Evolutionary conservation across 2,329 filamentous ascomycete species (phyloP).

Genomic region (Paecilomyces variotii): DNA sequence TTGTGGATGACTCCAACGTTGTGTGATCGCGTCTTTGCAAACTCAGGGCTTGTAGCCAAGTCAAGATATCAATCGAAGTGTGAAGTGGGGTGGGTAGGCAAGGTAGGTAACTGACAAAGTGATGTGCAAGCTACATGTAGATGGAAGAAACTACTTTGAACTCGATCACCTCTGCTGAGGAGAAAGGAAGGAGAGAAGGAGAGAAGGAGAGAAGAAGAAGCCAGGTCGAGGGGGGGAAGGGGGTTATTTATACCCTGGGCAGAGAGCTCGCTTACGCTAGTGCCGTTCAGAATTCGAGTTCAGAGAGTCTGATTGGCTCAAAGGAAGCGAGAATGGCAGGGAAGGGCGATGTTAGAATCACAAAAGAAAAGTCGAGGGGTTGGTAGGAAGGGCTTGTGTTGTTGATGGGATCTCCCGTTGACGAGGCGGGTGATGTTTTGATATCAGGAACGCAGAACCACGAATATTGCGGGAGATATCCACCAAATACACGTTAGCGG

Average conservation of each 20-base stretch:
- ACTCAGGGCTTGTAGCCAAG: neutral
- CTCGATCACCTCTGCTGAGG: neutral
- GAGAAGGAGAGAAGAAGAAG: neutral
- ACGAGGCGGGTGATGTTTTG: neutral
- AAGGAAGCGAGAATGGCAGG: neutral
- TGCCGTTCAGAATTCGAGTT: neutral
- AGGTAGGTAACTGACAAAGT: neutral
- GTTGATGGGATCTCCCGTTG: neutral
- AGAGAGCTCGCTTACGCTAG: neutral
- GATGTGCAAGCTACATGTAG: neutral
- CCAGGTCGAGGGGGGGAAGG: neutral
- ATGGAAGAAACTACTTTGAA: neutral
- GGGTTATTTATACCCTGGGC: neutral
- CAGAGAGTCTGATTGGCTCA: neutral
- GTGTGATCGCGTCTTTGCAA: neutral
- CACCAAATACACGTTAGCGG: neutral
- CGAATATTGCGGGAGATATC: conserved; percentile 1
- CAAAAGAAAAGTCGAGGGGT: neutral
- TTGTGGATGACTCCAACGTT: neutral
- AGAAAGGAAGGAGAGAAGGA: neutral
- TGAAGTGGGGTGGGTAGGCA: neutral
- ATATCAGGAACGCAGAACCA: neutral
- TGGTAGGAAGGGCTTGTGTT: neutral
- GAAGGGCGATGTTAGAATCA: neutral
- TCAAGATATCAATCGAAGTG: neutral